Evolutionary conservation across 352 stramenopile genomes (phyloP), one percentile per base, ranked within the genome.

Genomic region (Aphanomyces cochlioides): DNA sequence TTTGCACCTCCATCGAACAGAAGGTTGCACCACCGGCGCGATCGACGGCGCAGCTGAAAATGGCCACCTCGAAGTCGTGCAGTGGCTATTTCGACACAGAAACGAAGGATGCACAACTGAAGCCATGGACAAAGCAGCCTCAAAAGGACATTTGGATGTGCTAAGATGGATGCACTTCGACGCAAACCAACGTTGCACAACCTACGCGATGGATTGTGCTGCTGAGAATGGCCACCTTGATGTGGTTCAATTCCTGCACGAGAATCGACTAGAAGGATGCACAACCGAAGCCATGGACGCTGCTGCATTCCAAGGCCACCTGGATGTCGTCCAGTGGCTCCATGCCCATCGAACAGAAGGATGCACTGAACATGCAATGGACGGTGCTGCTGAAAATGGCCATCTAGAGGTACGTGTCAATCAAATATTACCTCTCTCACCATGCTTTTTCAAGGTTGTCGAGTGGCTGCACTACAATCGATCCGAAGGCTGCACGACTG

Each of bases 11-110:
- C 28, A 75, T 19, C 67, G 69, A 13, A 38, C 38, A 10, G 67
- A 77, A 28, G 67, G 67, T 38, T 75, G 67, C 13, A 66, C 67
- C 0, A 67, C 63, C 5, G 67, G 43, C 54, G 75, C 72, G 5
- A 69, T 94, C 17, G 67, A 82, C 7, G 90, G 90, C 66, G 87
- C 84, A 5, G 78, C 85, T 13, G 74, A 80, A 50, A 73, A 78
- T 3, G 79, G 80, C 34, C 83, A 91, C 45, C 71, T 77, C 7
- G 54, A 88, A 3, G 68, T 91, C 7, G 78, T 82, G n/a, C 66
- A 74, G 68, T 94, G 81, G 79, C 69, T 94, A 1, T 71, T 78
- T 28, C 34, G 74, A 7, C 74, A 89, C 67, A 74, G 77, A 37
- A 81, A 74, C 58, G 72, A 65, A n/a, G 63, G 77, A 19, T 90